Conservation (phyloP, 2,329 filamentous ascomycete species). For the Pseudocercospora musae region DNA sequence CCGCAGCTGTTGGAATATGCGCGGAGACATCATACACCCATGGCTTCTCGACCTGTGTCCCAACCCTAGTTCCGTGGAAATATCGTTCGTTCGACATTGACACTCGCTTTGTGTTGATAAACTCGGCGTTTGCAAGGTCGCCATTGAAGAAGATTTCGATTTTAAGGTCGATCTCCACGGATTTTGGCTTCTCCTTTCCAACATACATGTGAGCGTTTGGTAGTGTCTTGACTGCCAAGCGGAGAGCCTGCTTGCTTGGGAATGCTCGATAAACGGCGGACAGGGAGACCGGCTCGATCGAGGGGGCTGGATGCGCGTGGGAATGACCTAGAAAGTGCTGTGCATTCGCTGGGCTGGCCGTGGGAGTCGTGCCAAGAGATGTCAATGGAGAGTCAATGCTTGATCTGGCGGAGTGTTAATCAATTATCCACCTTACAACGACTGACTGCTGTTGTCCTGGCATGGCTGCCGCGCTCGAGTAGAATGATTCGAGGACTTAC, state of each 20-base stretch:
- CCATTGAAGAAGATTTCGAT: conserved; percentile 51
- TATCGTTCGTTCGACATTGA: conserved; percentile 3
- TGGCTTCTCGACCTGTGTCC: conserved; percentile 42
- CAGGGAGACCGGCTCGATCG: not conserved
- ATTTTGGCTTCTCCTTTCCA: not conserved
- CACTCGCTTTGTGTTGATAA: conserved; percentile 18
- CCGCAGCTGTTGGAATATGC: not conserved
- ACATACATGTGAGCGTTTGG: not conserved
- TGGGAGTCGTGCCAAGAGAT: conserved; percentile 12
- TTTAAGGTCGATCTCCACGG: conserved; percentile 37
- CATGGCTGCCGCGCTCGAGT: not conserved
- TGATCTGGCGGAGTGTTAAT: not conserved
- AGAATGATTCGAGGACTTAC: not conserved
- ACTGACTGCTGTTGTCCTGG: not conserved
- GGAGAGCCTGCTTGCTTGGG: conserved; percentile 11
- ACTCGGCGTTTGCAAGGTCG: conserved; percentile 34
- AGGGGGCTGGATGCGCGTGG: not conserved
- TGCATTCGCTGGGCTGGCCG: not conserved
- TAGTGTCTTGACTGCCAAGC: conserved; percentile 10
- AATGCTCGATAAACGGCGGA: conserved; percentile 11
- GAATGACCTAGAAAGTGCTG: not conserved
- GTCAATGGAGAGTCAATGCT: conserved; percentile 10
- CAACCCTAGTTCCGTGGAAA: conserved; percentile 41
- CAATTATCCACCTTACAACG: not conserved
- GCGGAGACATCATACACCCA: conserved; percentile 38